Conservation (phyloP, 768 basidiomycete genomes). For the Pleurotus djamor region DNA sequence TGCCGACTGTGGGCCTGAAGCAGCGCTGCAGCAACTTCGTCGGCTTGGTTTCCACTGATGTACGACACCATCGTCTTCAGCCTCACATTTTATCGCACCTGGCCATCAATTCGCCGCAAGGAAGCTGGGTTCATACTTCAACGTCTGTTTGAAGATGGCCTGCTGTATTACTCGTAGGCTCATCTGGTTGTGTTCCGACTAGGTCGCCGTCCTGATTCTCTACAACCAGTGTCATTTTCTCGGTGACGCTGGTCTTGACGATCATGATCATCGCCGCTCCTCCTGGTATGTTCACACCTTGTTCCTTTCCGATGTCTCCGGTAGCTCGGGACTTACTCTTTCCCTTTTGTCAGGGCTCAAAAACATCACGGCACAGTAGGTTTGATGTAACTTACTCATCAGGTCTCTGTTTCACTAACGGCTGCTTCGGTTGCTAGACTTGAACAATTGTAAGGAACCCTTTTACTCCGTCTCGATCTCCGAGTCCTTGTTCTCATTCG, state of each 20-base stretch:
- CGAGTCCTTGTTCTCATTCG: background rate
- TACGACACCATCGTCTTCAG: slow-evolving; percentile 43
- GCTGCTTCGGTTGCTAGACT: slow-evolving; percentile 20
- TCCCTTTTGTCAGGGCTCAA: slow-evolving; percentile 26
- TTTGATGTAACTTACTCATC: background rate
- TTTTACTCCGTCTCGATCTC: slow-evolving; percentile 11
- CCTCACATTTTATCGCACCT: slow-evolving; percentile 34
- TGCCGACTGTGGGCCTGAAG: slow-evolving; percentile 15
- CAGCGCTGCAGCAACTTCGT: slow-evolving; percentile 39
- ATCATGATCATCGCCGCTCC: slow-evolving; percentile 44
- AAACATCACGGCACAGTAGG: slow-evolving; percentile 47
- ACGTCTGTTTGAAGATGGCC: slow-evolving; percentile 41
- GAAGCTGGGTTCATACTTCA: slow-evolving; percentile 35
- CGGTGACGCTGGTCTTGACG: slow-evolving; percentile 39
- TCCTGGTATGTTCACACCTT: slow-evolving; percentile 9
- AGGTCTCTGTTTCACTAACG: slow-evolving; percentile 10
- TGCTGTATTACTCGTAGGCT: slow-evolving; percentile 42
- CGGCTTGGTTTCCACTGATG: slow-evolving; percentile 47
- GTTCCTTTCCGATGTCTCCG: background rate
- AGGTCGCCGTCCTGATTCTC: background rate
- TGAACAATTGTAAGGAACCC: slow-evolving; percentile 32
- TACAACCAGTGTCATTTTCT: slow-evolving; percentile 36
- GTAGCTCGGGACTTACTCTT: background rate
- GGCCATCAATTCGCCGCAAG: slow-evolving; percentile 30
- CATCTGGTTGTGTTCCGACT: background rate